Base-by-base conservation (phyloP, 441 rosid species). In the Gossypium lobatum region DNA sequence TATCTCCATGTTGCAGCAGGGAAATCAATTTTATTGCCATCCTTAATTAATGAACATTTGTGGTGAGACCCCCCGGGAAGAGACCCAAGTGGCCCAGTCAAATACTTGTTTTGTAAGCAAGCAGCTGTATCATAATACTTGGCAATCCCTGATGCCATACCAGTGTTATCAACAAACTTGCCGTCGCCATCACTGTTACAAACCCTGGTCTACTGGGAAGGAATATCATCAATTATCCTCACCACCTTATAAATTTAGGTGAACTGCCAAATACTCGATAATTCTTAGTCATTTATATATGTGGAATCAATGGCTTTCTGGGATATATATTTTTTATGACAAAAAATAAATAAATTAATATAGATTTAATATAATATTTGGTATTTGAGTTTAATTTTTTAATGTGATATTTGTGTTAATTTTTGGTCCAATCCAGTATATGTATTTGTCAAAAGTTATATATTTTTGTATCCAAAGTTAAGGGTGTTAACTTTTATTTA, bases 111-210 rank as follows among this genome's bases (percentile, higher is more conserved):
- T 18, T 46, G 21, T 7, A 7, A 0, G 34, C 2, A 11, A 63
- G 37, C 14, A 17, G 17, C 34, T 59, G 18, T 23, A 25, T 20
- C 26, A 55, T 18, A 55, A n/a, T 60, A 50, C 54, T 17, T 59
- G 64, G 64, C 64, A 59, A 4, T 13, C 64, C 9, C 37, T 0
- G n/a, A 11, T 59, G 17, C 64, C 18, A 59, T 13, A 48, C 26
- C 13, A 6, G 60, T 4, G 57, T 18, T 21, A 13, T 59, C 60
- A 57, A 9, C 17, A 5, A 8, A n/a, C 20, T 2, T 39, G 1
- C 58, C 2, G 7, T 67, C 75, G 26, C 37, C 57, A 23, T 23
- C 77, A 25, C 10, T 60, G 64, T 77, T 16, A 48, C 37, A 13
- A 9, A 25, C 45, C 72, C 10, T 26, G 42, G 17, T 60, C 17